Percentiles rank a stretch among this genome's conserved stretches.
Evolutionary conservation across 805 yeast species (phyloP).

Genomic region (Candida stauntonica): DNA sequence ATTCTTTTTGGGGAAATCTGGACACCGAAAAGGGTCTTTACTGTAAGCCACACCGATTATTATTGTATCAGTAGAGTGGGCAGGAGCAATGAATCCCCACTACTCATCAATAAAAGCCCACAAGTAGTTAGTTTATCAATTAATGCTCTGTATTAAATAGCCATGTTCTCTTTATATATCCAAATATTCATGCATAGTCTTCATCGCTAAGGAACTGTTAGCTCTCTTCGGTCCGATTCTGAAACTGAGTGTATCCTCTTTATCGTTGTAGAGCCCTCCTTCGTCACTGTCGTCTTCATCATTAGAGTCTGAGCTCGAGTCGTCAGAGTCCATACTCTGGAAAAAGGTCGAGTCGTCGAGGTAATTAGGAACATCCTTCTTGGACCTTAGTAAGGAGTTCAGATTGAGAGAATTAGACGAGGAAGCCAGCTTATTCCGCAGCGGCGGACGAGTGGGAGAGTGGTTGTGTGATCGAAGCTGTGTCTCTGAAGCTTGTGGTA

Average conservation of each 20-base stretch:
- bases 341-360: slow-evolving; percentile 25
- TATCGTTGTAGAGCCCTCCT: slow-evolving; percentile 22
- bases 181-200: slow-evolving; percentile 23
- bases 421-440: slow-evolving; percentile 12
- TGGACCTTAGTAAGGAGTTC: slow-evolving; percentile 20
- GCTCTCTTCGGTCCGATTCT: slow-evolving; percentile 23
- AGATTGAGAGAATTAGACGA: slow-evolving; percentile 23
- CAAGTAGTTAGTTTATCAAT: no score
- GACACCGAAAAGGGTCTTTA: no score
- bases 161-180: slow-evolving; percentile 10
- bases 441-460: slow-evolving; percentile 8
- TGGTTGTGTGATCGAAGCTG: slow-evolving; percentile 2
- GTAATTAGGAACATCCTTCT: slow-evolving; percentile 22
- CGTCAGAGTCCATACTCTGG: slow-evolving; percentile 24
- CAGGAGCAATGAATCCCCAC: no score
- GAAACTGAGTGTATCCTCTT: slow-evolving; percentile 20
- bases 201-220: slow-evolving; percentile 19
- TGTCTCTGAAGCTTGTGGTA: slow-evolving; percentile 2
- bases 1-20: no score
- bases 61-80: no score
- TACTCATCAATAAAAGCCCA: no score
- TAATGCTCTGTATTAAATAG: no score
- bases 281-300: slow-evolving; percentile 15
- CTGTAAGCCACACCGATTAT: no score
- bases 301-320: slow-evolving; percentile 9